phyloP scores from a whole-genome alignment of 495 filamentous ascomycete genomes.

The Penicillium antarcticum region DNA sequence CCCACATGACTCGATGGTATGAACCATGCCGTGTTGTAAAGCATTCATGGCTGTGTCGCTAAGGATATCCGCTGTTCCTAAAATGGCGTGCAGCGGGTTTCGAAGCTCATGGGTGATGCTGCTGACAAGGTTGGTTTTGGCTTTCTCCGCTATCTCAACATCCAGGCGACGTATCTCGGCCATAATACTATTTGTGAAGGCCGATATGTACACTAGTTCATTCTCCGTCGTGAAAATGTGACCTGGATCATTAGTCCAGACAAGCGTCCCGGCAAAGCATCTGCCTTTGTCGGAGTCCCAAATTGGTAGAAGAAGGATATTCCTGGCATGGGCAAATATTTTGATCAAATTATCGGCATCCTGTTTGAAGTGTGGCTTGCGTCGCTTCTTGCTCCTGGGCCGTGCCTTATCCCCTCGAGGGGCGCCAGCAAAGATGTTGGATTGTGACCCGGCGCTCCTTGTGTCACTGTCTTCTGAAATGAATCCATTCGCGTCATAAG shows the following conservation, averaged over 20 bases:
- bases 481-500: constrained; percentile 41
- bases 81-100: constrained; percentile 63
- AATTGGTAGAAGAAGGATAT: constrained; percentile 40
- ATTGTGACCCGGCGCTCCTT: neutral
- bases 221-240: constrained; percentile 37
- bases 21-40: constrained; percentile 55
- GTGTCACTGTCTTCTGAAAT: constrained; percentile 23
- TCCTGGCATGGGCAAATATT: constrained; percentile 20
- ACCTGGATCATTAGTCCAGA: constrained; percentile 48
- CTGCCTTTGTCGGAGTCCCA: constrained; percentile 57
- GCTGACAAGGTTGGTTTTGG: constrained; percentile 65
- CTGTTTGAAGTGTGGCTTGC: constrained; percentile 8
- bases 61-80: constrained; percentile 61
- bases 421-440: neutral
- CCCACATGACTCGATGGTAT: constrained; percentile 64
- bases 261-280: constrained; percentile 60
- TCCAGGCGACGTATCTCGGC: constrained; percentile 56
- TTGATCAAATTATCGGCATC: constrained; percentile 20
- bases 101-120: constrained; percentile 70
- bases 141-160: constrained; percentile 43
- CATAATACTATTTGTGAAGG: constrained; percentile 61
- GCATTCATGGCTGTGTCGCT: constrained; percentile 52
- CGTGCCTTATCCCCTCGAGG: constrained; percentile 26
- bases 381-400: constrained; percentile 26
- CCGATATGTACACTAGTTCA: constrained; percentile 48